phyloP scores from a whole-genome alignment of 2,329 filamentous ascomycete genomes.

The Rugonectria rugulosa region DNA sequence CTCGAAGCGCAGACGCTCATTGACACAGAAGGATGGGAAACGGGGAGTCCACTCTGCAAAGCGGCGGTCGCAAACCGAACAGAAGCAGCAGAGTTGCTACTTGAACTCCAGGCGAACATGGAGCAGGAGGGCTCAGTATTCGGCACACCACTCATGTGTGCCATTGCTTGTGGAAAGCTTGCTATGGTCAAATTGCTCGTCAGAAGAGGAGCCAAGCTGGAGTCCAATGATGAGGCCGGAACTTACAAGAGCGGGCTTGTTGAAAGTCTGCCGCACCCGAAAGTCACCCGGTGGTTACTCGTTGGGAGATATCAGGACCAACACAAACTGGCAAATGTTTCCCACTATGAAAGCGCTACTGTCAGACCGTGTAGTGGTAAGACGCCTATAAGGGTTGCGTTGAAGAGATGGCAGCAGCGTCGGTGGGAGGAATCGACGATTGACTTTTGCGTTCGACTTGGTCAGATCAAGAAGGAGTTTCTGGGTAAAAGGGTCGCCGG shows the following conservation, averaged over 20 bases:
- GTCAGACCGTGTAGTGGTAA: background rate
- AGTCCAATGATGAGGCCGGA: background rate
- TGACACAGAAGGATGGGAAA: background rate
- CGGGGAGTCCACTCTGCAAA: background rate
- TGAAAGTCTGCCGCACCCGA: background rate
- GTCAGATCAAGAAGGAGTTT: background rate
- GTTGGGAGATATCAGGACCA: slow-evolving; percentile 15
- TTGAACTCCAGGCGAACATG: background rate
- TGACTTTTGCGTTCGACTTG: background rate
- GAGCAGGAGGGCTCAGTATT: background rate
- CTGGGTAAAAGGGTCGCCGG: background rate
- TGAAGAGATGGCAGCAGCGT: background rate
- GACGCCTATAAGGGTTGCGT: background rate
- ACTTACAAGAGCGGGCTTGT: background rate
- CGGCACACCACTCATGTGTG: slow-evolving; percentile 2
- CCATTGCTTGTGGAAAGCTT: background rate
- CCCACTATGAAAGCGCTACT: background rate
- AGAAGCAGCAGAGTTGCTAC: background rate
- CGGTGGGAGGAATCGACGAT: background rate
- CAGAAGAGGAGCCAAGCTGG: slow-evolving; percentile 1
- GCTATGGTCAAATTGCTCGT: background rate
- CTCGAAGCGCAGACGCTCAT: background rate
- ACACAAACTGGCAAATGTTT: background rate
- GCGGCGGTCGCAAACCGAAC: background rate
- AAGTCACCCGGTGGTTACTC: slow-evolving; percentile 5